Evolutionary conservation across 441 rosid genomes (phyloP).

Genomic region (Adansonia madagascariensis): DNA sequence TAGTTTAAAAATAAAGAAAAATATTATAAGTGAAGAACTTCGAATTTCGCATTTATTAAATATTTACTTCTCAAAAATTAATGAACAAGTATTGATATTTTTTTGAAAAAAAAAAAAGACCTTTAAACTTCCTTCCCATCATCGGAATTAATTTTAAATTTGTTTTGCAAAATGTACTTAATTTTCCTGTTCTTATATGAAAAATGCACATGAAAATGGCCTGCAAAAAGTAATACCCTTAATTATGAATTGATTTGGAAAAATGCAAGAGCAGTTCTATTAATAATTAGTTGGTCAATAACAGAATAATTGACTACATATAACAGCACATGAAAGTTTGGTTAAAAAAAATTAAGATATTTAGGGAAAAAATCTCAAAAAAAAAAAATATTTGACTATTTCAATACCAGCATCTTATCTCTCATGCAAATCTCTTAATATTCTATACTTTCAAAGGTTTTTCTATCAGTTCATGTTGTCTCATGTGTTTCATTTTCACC

Average conservation of each 20-base stretch:
- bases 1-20: too few relatives aligned
- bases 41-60: too few relatives aligned
- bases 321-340: constrained; percentile 19
- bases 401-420: not conserved
- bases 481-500: constrained; percentile 41
- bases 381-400: constrained; percentile 13
- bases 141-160: too few relatives aligned
- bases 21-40: too few relatives aligned
- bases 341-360: not conserved
- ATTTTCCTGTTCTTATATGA: too few relatives aligned
- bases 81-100: too few relatives aligned
- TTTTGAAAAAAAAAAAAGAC: too few relatives aligned
- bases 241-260: not conserved
- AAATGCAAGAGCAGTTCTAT: not conserved
- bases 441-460: constrained; percentile 24
- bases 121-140: too few relatives aligned
- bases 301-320: constrained; percentile 13
- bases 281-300: constrained; percentile 26
- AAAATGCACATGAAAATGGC: not conserved
- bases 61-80: too few relatives aligned
- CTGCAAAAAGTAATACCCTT: not conserved
- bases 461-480: constrained; percentile 48
- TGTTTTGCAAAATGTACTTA: too few relatives aligned
- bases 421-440: constrained; percentile 18
- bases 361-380: constrained; percentile 10